These are phyloP conservation scores for Blastocystis hominis DNA, from an alignment of 352 stramenopile species.

Conservation along the genomic window DNA sequence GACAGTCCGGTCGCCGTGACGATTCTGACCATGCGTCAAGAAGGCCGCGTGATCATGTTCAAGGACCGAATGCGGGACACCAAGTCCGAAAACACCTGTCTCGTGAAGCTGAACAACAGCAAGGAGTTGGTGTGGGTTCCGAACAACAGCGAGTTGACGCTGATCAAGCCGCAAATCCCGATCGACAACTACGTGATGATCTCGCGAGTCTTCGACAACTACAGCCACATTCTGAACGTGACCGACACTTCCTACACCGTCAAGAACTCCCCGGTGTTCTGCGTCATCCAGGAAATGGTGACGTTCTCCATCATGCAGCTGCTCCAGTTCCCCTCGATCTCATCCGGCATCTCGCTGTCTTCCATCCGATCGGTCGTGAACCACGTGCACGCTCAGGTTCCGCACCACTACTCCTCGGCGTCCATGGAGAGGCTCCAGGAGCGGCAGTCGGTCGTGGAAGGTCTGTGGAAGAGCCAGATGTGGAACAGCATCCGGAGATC, in stretches of 20 bases:
- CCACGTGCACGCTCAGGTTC: not conserved
- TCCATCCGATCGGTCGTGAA: constrained; percentile 19
- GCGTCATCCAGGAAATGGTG: constrained; percentile 15
- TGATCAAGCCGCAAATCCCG: not conserved
- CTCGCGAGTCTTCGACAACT: constrained; percentile 7
- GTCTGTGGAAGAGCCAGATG: constrained; percentile 7
- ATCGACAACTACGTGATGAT: constrained; percentile 39
- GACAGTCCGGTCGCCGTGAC: not conserved
- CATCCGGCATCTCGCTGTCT: not conserved
- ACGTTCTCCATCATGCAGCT: constrained; percentile 30
- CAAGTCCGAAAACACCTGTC: not conserved
- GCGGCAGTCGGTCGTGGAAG: not conserved
- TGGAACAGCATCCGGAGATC: constrained; percentile 10
- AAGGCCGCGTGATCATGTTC: constrained; percentile 40
- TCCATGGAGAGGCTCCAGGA: not conserved
- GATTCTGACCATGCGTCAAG: constrained; percentile 15
- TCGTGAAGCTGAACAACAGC: constrained; percentile 31
- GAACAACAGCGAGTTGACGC: not conserved
- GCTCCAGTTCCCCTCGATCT: not conserved
- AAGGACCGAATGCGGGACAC: not conserved
- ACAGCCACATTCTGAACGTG: not conserved
- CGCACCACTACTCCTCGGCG: not conserved
- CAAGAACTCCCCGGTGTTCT: not conserved
- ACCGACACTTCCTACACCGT: not conserved
- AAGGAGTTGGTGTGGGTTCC: constrained; percentile 44